Conservation (phyloP, 2,329 filamentous ascomycete species). For the Aspergillus proliferans region DNA sequence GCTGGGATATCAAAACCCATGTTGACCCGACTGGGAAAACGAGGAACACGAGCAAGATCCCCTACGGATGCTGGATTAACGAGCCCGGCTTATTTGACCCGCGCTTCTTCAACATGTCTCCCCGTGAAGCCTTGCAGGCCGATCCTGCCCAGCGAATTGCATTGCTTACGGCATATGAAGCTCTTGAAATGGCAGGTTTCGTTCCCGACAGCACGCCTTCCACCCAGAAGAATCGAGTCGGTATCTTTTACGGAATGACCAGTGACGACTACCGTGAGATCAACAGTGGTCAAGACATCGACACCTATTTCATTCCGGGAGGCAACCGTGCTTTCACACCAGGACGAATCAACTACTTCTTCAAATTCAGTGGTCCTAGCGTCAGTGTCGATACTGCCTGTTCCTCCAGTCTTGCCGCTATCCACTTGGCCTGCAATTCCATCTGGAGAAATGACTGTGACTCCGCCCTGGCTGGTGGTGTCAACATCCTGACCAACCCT, state of each 20-base stretch:
- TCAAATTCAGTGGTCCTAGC: constrained; percentile 67
- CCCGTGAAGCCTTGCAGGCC: constrained; percentile 64
- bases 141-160: constrained; percentile 49
- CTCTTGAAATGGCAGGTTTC: constrained; percentile 52
- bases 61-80: constrained; percentile 65
- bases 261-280: constrained; percentile 63
- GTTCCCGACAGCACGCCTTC: constrained; percentile 64
- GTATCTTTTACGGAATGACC: constrained; percentile 67
- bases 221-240: constrained; percentile 56
- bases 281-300: constrained; percentile 63
- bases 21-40: constrained; percentile 61
- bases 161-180: constrained; percentile 69
- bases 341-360: constrained; percentile 66
- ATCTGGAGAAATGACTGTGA: constrained; percentile 70
- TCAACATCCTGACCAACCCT: constrained; percentile 68
- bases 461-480: constrained; percentile 70
- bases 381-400: constrained; percentile 70
- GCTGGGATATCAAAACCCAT: constrained; percentile 62
- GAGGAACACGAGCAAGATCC: constrained; percentile 65
- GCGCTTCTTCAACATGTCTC: constrained; percentile 73
- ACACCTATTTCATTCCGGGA: constrained; percentile 61
- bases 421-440: constrained; percentile 65
- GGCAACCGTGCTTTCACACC: constrained; percentile 56
- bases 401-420: constrained; percentile 64
- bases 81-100: constrained; percentile 66